phyloP scores from a whole-genome alignment of 192 early-diverging fungal genomes.

The Backusella liffmaniae region DNA sequence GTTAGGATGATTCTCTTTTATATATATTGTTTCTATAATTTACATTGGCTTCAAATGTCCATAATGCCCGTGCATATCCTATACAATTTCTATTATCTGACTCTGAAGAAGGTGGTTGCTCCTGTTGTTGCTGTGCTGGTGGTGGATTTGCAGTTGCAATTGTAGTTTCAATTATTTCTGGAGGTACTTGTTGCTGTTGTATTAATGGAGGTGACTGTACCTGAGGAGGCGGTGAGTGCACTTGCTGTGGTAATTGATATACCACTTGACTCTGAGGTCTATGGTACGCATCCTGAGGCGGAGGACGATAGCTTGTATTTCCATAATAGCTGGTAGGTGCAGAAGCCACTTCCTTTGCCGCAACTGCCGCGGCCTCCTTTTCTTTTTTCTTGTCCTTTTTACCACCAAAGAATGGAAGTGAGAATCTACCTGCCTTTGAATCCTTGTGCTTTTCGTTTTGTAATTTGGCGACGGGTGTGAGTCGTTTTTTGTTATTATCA shows the following conservation, averaged over 20 bases:
- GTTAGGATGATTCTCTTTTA: not conserved
- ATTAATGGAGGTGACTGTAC: not conserved
- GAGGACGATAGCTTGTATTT: not conserved
- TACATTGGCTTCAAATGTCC: constrained; percentile 43
- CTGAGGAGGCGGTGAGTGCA: not conserved
- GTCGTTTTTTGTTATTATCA: not conserved
- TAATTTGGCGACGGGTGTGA: not conserved
- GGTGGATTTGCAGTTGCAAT: not conserved
- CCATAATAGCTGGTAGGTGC: not conserved
- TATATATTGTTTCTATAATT: not conserved
- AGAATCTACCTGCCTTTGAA: not conserved
- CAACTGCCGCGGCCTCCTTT: not conserved
- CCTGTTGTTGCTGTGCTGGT: not conserved
- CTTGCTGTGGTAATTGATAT: not conserved
- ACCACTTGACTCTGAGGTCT: constrained; percentile 5
- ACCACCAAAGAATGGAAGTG: constrained; percentile 9
- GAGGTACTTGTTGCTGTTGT: constrained; percentile 5
- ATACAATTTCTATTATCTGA: constrained; percentile 1
- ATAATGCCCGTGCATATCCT: constrained; percentile 28
- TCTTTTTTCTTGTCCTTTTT: constrained; percentile 17
- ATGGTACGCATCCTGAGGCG: not conserved
- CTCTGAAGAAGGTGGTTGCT: not conserved
- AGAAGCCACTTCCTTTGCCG: not conserved
- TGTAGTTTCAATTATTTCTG: not conserved
- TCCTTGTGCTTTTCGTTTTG: constrained; percentile 9